Evolutionary conservation across 192 early-diverging fungal species (phyloP), one percentile per base, ranked within the genome.

Genomic region (Podila clonocystis): DNA sequence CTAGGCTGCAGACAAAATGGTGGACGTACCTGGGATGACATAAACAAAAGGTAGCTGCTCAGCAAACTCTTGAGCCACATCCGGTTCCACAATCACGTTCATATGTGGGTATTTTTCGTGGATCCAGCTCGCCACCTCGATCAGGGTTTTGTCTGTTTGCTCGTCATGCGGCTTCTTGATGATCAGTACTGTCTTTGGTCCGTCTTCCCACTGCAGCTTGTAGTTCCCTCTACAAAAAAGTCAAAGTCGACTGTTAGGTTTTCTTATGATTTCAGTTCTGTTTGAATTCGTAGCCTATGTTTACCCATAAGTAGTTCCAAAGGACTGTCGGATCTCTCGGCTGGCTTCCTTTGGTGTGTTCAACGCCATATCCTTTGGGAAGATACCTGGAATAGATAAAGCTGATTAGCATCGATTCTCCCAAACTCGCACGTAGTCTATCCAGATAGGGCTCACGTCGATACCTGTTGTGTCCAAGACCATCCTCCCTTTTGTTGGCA

Each of bases 131-230:
- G 85, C 83, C 20, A 96, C 87, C 31, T 91, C 87, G 20, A 89
- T 64, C 28, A 97, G 77, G 17, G 95, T 90, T 11, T 70, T 76
- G 60, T 92, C 89, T 1, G 93, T 95, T 41, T 80, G 70, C 24
- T 79, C 70, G 69, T 94, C 94, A 52, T 91, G 74, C 28, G 91
- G 92, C 82, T 97, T 97, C 70, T 94, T 95, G 58, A 96, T 85
- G 52, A 97, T 88, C 28, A 97, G 84, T 13, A 95, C 89, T 0
- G 86, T 93, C 29, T 90, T 84, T 9, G 96, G 95, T 15, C 78
- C 83, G 1, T 87, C 67, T n/a, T 67, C 71, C 93, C 93, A 94
- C 28, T 83, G 67, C 28, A 91, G 57, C 34, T 64, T 77, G 50
- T 85, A 88, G 22, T 85, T 86, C 58, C 86, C 86, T 33, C 89